Evolutionary conservation across 805 yeast species (phyloP).

Genomic region (Saccharomycopsis vini): DNA sequence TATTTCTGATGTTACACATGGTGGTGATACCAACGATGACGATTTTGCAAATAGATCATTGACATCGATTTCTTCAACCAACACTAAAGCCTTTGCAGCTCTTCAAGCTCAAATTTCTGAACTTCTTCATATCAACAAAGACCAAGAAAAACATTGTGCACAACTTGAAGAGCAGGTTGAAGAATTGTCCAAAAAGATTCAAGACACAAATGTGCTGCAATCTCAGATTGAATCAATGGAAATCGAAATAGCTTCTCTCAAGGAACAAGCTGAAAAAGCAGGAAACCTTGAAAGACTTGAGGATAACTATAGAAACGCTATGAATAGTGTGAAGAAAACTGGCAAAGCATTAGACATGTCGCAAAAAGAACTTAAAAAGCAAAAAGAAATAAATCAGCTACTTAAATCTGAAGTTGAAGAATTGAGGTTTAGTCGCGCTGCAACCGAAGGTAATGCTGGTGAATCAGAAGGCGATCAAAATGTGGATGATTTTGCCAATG

Average conservation of each 20-base stretch:
- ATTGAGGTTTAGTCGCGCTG: constrained; percentile 41
- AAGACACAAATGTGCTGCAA: neutral
- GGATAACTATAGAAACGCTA: constrained; percentile 60
- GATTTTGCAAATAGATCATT: constrained; percentile 20
- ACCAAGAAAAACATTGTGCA: constrained; percentile 31
- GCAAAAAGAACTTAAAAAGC: constrained; percentile 59
- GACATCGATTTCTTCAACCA: constrained; percentile 9
- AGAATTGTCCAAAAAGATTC: constrained; percentile 19
- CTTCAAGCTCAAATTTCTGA: constrained; percentile 52
- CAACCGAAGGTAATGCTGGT: constrained; percentile 21
- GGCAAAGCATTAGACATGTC: constrained; percentile 66
- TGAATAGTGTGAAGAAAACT: constrained; percentile 64
- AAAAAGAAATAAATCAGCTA: constrained; percentile 45
- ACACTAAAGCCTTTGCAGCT: constrained; percentile 21
- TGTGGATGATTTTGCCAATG: constrained; percentile 29
- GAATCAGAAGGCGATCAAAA: constrained; percentile 19
- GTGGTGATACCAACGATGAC: constrained; percentile 16
- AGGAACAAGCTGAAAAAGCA: constrained; percentile 26
- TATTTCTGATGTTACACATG: constrained; percentile 19
- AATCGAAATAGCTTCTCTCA: neutral
- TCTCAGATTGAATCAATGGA: neutral
- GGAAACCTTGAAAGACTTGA: constrained; percentile 39
- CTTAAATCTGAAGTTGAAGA: constrained; percentile 63
- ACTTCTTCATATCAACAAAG: constrained; percentile 39
- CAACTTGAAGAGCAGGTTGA: constrained; percentile 27